Evolutionary conservation across 352 stramenopile genomes (phyloP).

Genomic region (Globisporangium spiculum): DNA sequence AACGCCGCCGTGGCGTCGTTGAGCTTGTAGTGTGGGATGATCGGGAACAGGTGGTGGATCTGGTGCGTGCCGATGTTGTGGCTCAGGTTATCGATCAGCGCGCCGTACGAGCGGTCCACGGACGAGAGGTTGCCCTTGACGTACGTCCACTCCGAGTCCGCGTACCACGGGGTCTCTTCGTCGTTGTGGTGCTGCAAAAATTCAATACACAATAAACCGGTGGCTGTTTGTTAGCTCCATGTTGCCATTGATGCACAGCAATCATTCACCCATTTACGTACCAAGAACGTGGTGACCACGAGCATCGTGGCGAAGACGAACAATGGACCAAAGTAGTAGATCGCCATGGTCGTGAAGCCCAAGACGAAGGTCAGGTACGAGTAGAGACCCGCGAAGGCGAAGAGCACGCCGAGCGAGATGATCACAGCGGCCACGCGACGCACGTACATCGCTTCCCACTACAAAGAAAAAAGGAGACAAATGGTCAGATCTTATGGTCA

Average conservation of each 20-base stretch:
- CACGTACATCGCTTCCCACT: constrained; percentile 68
- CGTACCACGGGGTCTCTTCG: constrained; percentile 81
- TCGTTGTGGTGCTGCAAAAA: constrained; percentile 67
- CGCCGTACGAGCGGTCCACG: constrained; percentile 77
- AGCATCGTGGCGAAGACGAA: constrained; percentile 78
- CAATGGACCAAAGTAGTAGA: constrained; percentile 81
- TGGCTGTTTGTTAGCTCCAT: background rate
- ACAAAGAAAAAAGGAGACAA: constrained; percentile 1
- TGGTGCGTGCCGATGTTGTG: constrained; percentile 88
- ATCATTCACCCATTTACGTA: constrained; percentile 19
- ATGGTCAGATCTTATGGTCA: background rate
- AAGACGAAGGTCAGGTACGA: constrained; percentile 46
- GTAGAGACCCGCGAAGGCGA: constrained; percentile 33
- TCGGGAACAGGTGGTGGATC: constrained; percentile 85
- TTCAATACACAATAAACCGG: background rate
- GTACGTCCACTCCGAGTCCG: constrained; percentile 81
- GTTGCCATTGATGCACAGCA: background rate
- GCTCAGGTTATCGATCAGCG: constrained; percentile 78
- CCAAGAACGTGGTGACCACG: constrained; percentile 81
- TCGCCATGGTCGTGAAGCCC: constrained; percentile 49
- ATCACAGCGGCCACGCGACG: constrained; percentile 59
- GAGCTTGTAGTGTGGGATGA: constrained; percentile 87
- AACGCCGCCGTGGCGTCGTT: constrained; percentile 60
- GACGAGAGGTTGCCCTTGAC: constrained; percentile 82
- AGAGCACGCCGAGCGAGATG: constrained; percentile 51